A percentile compares a stretch with the other conserved stretches of the same genome.
Evolutionary conservation across 2,329 filamentous ascomycete genomes (phyloP).

Genomic region (Xylariaceae sp.): DNA sequence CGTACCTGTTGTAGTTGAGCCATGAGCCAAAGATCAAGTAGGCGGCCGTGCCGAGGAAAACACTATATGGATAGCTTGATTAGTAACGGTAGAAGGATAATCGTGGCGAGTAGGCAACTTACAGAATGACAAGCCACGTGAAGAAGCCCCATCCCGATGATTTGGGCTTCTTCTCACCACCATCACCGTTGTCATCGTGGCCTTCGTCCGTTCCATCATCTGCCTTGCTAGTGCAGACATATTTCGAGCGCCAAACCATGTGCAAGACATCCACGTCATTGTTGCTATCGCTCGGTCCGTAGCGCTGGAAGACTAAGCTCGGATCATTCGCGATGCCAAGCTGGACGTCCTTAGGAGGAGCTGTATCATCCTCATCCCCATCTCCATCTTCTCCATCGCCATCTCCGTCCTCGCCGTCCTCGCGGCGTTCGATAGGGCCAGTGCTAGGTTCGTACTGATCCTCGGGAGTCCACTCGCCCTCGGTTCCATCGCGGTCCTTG

Average conservation of each 20-base stretch:
- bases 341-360: constrained; percentile 48
- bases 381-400: constrained; percentile 36
- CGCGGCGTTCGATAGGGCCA: constrained; percentile 31
- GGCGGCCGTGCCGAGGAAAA: constrained; percentile 78
- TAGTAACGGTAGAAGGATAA: neutral
- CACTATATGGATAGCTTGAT: constrained; percentile 46
- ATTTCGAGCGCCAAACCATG: constrained; percentile 82
- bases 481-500: constrained; percentile 64
- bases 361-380: constrained; percentile 35
- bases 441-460: constrained; percentile 47
- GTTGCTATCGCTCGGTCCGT: constrained; percentile 56
- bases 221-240: constrained; percentile 65
- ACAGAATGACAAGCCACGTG: constrained; percentile 95
- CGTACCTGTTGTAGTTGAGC: constrained; percentile 98
- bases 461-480: constrained; percentile 60
- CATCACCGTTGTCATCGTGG: constrained; percentile 29
- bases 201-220: constrained; percentile 37
- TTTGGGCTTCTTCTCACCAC: constrained; percentile 43
- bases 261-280: constrained; percentile 60
- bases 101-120: constrained; percentile 37
- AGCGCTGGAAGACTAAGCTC: constrained; percentile 74
- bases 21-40: constrained; percentile 98
- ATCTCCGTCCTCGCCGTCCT: constrained; percentile 36
- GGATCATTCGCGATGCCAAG: constrained; percentile 46
- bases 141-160: constrained; percentile 82